Conservation (phyloP, 2,329 filamentous ascomycete species). For the Hypoxylon sp. region DNA sequence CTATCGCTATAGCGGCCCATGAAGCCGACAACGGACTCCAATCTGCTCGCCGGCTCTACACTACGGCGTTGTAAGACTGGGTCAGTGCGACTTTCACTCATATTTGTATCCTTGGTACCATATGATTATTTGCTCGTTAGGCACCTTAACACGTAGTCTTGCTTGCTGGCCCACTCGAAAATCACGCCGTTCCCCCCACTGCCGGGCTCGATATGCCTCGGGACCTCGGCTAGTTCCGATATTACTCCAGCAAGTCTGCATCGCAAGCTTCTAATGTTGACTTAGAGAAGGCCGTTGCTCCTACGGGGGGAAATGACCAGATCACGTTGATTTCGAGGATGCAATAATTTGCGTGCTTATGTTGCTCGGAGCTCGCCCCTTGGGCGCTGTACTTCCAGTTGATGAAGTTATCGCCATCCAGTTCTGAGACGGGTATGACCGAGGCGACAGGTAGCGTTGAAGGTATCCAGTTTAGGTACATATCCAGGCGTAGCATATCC, state of each 20-base stretch:
- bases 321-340: neutral
- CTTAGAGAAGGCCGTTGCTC: constrained; percentile 11
- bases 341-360: neutral
- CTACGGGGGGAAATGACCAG: constrained; percentile 15
- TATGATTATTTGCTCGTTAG: constrained; percentile 25
- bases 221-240: constrained; percentile 24
- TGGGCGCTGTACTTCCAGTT: constrained; percentile 14
- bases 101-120: constrained; percentile 20
- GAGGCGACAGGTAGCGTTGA: constrained; percentile 12
- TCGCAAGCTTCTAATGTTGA: neutral
- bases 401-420: neutral
- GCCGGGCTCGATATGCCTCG: constrained; percentile 24
- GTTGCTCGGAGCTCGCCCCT: constrained; percentile 5
- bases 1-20: constrained; percentile 35
- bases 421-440: neutral
- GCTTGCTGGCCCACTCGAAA: constrained; percentile 8
- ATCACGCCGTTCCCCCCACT: constrained; percentile 29
- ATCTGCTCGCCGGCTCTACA: constrained; percentile 15
- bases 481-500: too few species aligned
- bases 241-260: constrained; percentile 10
- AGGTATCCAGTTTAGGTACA: too few species aligned
- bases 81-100: constrained; percentile 20
- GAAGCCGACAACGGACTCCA: constrained; percentile 25
- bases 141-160: constrained; percentile 6
- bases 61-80: constrained; percentile 20